Conservation (phyloP, 805 yeast genomes). For the Candida easanensis region DNA sequence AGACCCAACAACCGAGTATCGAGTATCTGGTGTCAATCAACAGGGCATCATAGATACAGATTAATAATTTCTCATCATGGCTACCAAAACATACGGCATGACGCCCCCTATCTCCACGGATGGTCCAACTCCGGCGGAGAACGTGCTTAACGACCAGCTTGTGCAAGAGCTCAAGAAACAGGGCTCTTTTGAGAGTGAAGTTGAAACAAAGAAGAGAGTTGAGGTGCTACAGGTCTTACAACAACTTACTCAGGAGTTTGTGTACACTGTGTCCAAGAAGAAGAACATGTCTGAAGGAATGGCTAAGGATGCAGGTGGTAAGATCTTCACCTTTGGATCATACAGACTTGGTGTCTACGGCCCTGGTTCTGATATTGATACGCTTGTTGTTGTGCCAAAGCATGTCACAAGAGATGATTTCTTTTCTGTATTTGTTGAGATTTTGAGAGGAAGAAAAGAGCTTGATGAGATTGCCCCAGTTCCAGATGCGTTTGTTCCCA, state of each 20-base stretch:
- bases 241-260: slow-evolving; percentile 74
- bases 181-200: slow-evolving; percentile 87
- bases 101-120: slow-evolving; percentile 73
- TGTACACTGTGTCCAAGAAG: slow-evolving; percentile 69
- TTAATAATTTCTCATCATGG: slow-evolving; percentile 2
- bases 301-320: slow-evolving; percentile 98
- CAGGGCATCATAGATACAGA: background rate
- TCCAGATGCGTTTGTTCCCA: slow-evolving; percentile 97
- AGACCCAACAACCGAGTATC: too few species aligned
- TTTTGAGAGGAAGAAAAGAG: slow-evolving; percentile 73
- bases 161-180: slow-evolving; percentile 76
- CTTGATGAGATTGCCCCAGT: slow-evolving; percentile 89
- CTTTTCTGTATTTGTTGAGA: slow-evolving; percentile 71
- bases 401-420: slow-evolving; percentile 91
- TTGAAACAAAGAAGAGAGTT: slow-evolving; percentile 76
- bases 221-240: slow-evolving; percentile 73
- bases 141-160: slow-evolving; percentile 67
- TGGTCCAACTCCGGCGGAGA: slow-evolving; percentile 81
- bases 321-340: slow-evolving; percentile 94
- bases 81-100: slow-evolving; percentile 26
- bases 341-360: slow-evolving; percentile 95
- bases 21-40: too few species aligned
- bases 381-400: slow-evolving; percentile 94
- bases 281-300: slow-evolving; percentile 96
- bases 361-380: slow-evolving; percentile 97